Conservation (phyloP, 177 flowering plant genomes). For the Vitis hybrid region DNA sequence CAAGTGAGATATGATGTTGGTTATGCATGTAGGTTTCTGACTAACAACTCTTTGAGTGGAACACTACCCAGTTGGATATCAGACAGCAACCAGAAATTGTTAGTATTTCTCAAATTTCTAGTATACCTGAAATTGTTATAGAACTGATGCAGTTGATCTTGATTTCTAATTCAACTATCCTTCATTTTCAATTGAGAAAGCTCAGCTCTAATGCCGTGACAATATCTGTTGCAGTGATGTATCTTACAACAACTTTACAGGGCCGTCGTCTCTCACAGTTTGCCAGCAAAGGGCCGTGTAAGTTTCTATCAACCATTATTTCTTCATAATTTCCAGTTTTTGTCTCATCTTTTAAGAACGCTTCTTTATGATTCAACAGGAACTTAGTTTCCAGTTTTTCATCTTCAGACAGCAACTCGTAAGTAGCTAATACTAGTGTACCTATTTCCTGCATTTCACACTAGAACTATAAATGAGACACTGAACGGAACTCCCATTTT, state of each 20-base stretch:
- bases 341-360: background rate
- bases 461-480: background rate
- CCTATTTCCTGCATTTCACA: background rate
- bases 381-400: conserved; percentile 59
- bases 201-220: background rate
- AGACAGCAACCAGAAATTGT: conserved; percentile 39
- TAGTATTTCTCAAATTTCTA: conserved; percentile 25
- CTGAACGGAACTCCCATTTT: conserved; percentile 5
- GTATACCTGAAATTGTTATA: background rate
- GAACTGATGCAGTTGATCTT: background rate
- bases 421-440: conserved; percentile 29
- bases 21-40: conserved; percentile 58
- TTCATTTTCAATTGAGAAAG: background rate
- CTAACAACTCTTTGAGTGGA: conserved; percentile 71
- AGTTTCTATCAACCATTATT: conserved; percentile 16
- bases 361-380: conserved; percentile 36
- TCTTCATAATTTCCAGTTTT: background rate
- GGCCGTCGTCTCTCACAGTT: conserved; percentile 20
- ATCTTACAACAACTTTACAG: conserved; percentile 79
- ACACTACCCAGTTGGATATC: conserved; percentile 54
- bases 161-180: background rate
- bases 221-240: conserved; percentile 62
- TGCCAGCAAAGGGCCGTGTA: conserved; percentile 54
- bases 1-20: conserved; percentile 1
- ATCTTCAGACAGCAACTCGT: conserved; percentile 42